A percentile compares a stretch with the other conserved stretches of the same genome.
phyloP scores from a whole-genome alignment of 2,329 filamentous ascomycete genomes.

The Thielaviopsis populi region DNA sequence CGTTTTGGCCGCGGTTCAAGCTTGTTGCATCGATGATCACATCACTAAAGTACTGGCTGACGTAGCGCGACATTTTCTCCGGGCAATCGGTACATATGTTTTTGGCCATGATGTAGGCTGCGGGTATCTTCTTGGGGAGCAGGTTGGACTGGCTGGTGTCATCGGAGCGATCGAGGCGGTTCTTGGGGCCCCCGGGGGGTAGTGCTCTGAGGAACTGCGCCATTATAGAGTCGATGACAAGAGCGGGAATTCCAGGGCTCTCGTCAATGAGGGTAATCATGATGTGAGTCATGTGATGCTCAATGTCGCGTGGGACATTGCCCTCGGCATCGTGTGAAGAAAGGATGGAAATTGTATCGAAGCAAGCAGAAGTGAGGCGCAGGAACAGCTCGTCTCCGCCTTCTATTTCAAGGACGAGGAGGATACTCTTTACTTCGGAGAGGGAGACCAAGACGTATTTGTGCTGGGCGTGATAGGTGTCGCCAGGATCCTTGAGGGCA shows the following conservation, averaged over 20 bases:
- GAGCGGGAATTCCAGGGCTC: conserved; percentile 56
- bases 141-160: conserved; percentile 72
- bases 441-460: conserved; percentile 81
- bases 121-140: conserved; percentile 71
- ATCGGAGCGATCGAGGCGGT: conserved; percentile 36
- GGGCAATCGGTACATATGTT: conserved; percentile 77
- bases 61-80: conserved; percentile 87
- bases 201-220: conserved; percentile 89
- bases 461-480: conserved; percentile 87
- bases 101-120: conserved; percentile 93
- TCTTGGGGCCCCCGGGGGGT: conserved; percentile 47
- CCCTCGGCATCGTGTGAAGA: conserved; percentile 63
- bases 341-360: conserved; percentile 75
- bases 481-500: conserved; percentile 67
- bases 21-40: conserved; percentile 80
- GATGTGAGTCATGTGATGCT: conserved; percentile 79
- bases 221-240: conserved; percentile 83
- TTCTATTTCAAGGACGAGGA: conserved; percentile 77
- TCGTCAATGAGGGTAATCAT: conserved; percentile 80
- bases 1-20: conserved; percentile 43
- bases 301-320: conserved; percentile 79
- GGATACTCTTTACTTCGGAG: conserved; percentile 84
- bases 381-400: conserved; percentile 65
- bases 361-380: conserved; percentile 73
- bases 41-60: conserved; percentile 93